Conservation (phyloP, 208 protist species). For the Novymonas esmeraldas region DNA sequence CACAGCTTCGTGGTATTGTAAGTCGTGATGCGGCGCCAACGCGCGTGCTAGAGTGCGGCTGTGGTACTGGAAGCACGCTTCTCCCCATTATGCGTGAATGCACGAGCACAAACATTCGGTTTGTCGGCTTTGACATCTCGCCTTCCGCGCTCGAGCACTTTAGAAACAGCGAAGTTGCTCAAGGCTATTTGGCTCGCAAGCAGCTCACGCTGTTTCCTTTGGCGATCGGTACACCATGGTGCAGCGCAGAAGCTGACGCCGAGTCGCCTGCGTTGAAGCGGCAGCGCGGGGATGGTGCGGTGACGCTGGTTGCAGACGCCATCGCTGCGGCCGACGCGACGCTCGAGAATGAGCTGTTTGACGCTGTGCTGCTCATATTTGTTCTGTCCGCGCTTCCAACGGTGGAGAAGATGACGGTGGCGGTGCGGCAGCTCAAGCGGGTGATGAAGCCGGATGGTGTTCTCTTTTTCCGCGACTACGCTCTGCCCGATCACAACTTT, state of each 20-base stretch:
- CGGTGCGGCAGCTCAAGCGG: conserved; percentile 40
- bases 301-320: conserved; percentile 24
- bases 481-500: conserved; percentile 78
- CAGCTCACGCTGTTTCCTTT: conserved; percentile 46
- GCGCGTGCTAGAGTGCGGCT: conserved; percentile 73
- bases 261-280: conserved; percentile 21
- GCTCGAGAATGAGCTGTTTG: conserved; percentile 31
- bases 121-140: conserved; percentile 77
- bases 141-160: conserved; percentile 50
- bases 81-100: conserved; percentile 70
- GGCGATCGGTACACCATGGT: conserved; percentile 15
- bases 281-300: conserved; percentile 20
- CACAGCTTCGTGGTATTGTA: conserved; percentile 44
- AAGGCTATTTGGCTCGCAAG: conserved; percentile 18
- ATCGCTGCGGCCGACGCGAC: conserved; percentile 19
- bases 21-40: not conserved
- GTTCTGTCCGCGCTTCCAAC: conserved; percentile 75
- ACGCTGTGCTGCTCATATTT: conserved; percentile 79
- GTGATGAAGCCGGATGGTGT: conserved; percentile 55
- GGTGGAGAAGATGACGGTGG: conserved; percentile 56
- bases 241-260: not conserved
- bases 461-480: conserved; percentile 80
- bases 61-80: conserved; percentile 76
- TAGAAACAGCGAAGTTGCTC: conserved; percentile 43
- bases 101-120: conserved; percentile 30